Evolutionary conservation across 2,329 filamentous ascomycete genomes (phyloP), one percentile per base, ranked within the genome.

Genomic region (Xylaria sp.): DNA sequence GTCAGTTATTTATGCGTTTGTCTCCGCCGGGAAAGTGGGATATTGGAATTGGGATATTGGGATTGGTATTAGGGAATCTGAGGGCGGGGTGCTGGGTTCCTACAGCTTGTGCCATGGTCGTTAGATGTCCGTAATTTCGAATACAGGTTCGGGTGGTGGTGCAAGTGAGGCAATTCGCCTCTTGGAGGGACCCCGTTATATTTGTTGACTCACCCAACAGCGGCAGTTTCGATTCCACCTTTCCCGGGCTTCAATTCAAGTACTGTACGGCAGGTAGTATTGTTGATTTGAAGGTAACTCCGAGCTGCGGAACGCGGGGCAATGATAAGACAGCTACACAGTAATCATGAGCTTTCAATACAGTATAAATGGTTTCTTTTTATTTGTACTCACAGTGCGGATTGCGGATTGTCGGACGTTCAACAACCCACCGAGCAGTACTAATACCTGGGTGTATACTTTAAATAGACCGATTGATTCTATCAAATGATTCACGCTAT

Each of bases 41-140:
- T 30, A 32, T 18, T 30, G 25, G 41, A n/a, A n/a, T n/a, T n/a
- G n/a, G n/a, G n/a, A 52, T 25, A 10, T 28, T 30, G 13, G 13
- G 15, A 52, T 30, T 30, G 48, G 48, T 32, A 43, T 28, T 41
- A n/a, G 32, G 30, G 10, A 20, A 48, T 55, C 45, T 46, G 28
- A 55, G 12, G 43, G 52, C 20, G 50, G 39, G 61, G 58, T 52
- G 53, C 43, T 30, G 60, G 36, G 43, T 64, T 62, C 70, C 25
- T 72, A 72, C 70, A 62, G 70, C 65, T 72, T 72, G 68, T 57
- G 70, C 66, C 70, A 72, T 72, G 36, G 34, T 41, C 50, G 25
- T 18, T 12, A 34, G 34, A 53, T 58, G 25, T 32, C 39, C 9
- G 39, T 10, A 20, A 20, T 20, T 53, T 41, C 53, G 39, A 45